Evolutionary conservation across 2,329 filamentous ascomycete genomes (phyloP), one percentile per base, ranked within the genome.

Genomic region (Fusarium globosum): DNA sequence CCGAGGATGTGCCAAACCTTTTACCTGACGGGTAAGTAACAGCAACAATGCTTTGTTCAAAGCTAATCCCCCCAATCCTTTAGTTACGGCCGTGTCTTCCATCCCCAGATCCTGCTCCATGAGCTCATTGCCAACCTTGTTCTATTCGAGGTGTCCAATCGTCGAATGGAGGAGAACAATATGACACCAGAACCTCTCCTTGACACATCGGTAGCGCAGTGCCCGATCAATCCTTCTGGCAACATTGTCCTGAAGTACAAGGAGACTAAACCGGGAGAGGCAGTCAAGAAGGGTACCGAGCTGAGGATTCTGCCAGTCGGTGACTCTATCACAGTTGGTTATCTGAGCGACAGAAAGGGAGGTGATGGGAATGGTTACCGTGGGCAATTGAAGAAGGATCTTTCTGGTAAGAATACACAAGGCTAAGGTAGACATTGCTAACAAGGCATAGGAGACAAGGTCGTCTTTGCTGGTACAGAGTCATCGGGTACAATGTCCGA

Each of bases 241-340:
- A 61, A 36, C 4, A 28, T 43, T 6, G 33, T 61, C 18, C 9
- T 72, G 2, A 30, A 60, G 5, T 72, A 72, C 53, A 56, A 67
- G 28, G 14, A 60, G 15, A 45, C 13, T 10, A 1, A 42, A 3
- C 23, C 63, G 7, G 59, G 69, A 10, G n/a, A 67, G 28, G 6
- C 56, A 16, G 60, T 72, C 5, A 48, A 69, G 18, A 53, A 55
- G 3, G 61, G 43, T 0, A 57, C 39, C 4, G 39, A 69, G 21
- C 48, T 72, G 1, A 35, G 58, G 0, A 69, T 72, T 7, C 69
- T 69, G 3, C 51, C 60, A 2, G 69, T 62, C 0, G 70, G 70
- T 0, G 70, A 69, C 11, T 72, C 70, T 6, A 72, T 69, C 15
- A 72, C 65, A 1, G 68, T 66, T 4, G 70, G 69, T 2, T 72